Evolutionary conservation across 2,329 filamentous ascomycete genomes (phyloP), one percentile per base, ranked within the genome.

Genomic region (Furcasterigmium furcatum): DNA sequence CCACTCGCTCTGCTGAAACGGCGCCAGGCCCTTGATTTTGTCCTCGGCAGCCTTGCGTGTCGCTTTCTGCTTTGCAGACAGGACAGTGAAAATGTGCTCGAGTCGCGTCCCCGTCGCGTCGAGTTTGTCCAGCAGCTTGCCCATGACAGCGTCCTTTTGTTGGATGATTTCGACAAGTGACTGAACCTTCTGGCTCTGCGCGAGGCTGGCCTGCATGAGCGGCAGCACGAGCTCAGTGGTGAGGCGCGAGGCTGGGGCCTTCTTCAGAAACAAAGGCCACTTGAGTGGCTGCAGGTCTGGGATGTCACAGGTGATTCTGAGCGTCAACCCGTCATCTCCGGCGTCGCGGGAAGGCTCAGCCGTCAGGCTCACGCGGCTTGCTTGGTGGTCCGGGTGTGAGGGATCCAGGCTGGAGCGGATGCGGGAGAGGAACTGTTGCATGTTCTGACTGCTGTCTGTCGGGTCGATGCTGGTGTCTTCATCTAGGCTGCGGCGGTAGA

Each of bases 401-500:
- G 52, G 70, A 68, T 71, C 76, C 57, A 81, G 64, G 24, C 76
- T 74, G 34, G 67, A 66, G 41, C 70, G 64, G 16, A 92, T 68
- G 55, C 85, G 84, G 19, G 78, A 72, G 13, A 91, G 68, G 43
- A 92, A 80, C 42, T 83, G 82, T 21, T 66, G 60, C 65, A 88
- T 80, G 56, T 92, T 87, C 42, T 81, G 77, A 0, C 73, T 69
- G 48, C 85, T 84, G 52, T 86, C 82, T 58, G 77, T 82, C 2
- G 88, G 83, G 58, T 92, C 87, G 49, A 92, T 90, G 49, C 79
- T 83, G 14, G 84, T 87, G 54, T 82, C 76, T 53, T 84, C 75
- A 20, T 76, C 66, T 46, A 79, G 71, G 24, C 81, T 85, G 48
- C 85, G 79, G 48, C 73, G 67, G 45, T 83, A 74, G 46, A 92